phyloP scores from a whole-genome alignment of 2,329 filamentous ascomycete genomes.

The Fusarium bactridioides region DNA sequence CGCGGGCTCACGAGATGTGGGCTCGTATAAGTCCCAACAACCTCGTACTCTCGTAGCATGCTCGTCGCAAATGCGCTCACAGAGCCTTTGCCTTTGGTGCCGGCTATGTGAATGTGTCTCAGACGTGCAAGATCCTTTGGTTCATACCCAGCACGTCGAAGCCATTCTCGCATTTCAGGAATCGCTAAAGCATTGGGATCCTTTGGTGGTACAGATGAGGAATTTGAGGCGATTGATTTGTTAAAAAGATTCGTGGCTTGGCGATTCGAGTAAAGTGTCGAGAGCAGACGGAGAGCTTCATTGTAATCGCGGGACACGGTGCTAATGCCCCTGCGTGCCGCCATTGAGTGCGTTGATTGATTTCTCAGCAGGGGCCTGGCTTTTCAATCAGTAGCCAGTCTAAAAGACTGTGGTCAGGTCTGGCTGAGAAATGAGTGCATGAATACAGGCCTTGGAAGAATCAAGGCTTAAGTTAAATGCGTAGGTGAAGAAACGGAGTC shows the following conservation, averaged over 20 bases:
- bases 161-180: constrained; percentile 84
- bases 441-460: not conserved
- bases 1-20: constrained; percentile 85
- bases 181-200: constrained; percentile 76
- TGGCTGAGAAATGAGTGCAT: not conserved
- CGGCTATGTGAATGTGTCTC: constrained; percentile 80
- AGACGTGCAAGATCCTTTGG: constrained; percentile 53
- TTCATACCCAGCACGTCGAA: constrained; percentile 77
- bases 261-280: constrained; percentile 81
- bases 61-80: constrained; percentile 85
- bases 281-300: constrained; percentile 77
- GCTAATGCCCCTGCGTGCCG: constrained; percentile 7
- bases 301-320: constrained; percentile 55
- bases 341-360: constrained; percentile 1
- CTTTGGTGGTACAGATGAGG: constrained; percentile 50
- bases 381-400: not conserved
- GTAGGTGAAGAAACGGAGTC: not conserved
- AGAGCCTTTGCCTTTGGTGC: constrained; percentile 94
- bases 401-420: not conserved
- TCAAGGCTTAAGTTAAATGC: not conserved
- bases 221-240: constrained; percentile 40
- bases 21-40: constrained; percentile 82
- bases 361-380: not conserved
- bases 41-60: constrained; percentile 65
- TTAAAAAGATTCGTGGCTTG: constrained; percentile 64